phyloP scores from a whole-genome alignment of 2,329 filamentous ascomycete species.

The Septoria linicola region DNA sequence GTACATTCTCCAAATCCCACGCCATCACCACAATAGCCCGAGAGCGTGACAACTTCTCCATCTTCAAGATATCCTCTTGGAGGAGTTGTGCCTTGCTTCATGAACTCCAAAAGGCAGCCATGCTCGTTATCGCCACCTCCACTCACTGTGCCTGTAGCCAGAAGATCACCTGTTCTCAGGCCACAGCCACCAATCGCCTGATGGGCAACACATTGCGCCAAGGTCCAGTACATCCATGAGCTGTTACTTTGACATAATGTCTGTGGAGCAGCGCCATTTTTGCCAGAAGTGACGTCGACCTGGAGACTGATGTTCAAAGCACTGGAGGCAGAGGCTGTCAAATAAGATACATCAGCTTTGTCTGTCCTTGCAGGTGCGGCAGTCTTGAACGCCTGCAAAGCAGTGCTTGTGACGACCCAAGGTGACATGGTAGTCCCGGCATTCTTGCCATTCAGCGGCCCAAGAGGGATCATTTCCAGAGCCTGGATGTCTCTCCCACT shows the following conservation, averaged over 20 bases:
- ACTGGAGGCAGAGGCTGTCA: conserved; percentile 26
- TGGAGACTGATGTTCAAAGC: conserved; percentile 30
- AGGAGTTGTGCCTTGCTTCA: conserved; percentile 38
- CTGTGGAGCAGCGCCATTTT: conserved; percentile 6
- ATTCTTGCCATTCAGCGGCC: conserved; percentile 61
- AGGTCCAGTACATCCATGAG: conserved; percentile 45
- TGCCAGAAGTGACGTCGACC: conserved; percentile 24
- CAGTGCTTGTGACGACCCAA: conserved; percentile 61
- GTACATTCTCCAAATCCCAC: conserved; percentile 46
- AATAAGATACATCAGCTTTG: conserved; percentile 26
- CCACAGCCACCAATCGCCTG: conserved; percentile 43
- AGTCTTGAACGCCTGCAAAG: conserved; percentile 44
- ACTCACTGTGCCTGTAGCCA: conserved; percentile 45
- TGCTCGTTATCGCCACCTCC: conserved; percentile 40
- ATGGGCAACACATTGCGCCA: conserved; percentile 45
- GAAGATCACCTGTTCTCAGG: conserved; percentile 44
- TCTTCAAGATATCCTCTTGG: conserved; percentile 42
- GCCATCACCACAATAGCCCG: conserved; percentile 39
- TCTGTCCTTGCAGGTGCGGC: conserved; percentile 21
- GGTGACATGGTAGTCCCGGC: conserved; percentile 61
- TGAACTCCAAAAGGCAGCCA: conserved; percentile 45
- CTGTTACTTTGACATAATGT: conserved; percentile 33
- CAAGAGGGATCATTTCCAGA: conserved; percentile 61
- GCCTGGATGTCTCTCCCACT: conserved; percentile 61
- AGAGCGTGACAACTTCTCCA: conserved; percentile 42